A percentile compares a stretch with the other conserved stretches of the same genome.
Conservation (phyloP, 2,329 filamentous ascomycete genomes). For the Corinectria fuckeliana region DNA sequence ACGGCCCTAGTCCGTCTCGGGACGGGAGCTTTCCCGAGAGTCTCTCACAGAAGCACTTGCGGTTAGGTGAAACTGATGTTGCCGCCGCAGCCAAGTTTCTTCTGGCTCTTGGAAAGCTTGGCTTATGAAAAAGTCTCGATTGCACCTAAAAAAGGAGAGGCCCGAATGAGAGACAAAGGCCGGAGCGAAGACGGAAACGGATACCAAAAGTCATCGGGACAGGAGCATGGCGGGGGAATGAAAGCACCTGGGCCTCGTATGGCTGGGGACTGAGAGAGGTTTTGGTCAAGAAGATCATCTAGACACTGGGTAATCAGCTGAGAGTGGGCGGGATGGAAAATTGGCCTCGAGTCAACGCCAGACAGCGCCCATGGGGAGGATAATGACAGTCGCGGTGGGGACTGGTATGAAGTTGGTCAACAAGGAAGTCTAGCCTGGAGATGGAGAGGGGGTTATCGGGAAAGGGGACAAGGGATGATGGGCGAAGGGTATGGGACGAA, state of each 20-base stretch:
- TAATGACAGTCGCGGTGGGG: background rate
- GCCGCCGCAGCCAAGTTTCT: background rate
- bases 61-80: background rate
- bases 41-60: background rate
- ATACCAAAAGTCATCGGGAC: background rate
- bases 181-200: conserved; percentile 1
- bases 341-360: background rate
- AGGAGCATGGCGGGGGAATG: background rate
- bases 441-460: conserved; percentile 16
- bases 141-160: background rate
- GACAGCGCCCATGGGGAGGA: background rate
- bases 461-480: background rate
- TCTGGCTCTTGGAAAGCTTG: conserved; percentile 1
- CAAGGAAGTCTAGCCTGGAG: background rate
- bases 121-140: conserved; percentile 1
- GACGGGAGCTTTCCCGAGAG: background rate
- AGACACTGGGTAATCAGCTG: background rate
- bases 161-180: background rate
- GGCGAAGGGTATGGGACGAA: background rate
- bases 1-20: background rate
- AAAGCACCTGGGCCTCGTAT: background rate
- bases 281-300: background rate
- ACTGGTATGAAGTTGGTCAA: conserved; percentile 6
- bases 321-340: background rate
- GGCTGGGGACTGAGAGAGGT: background rate